phyloP scores from a whole-genome alignment of 1,284 basidiomycete genomes.

The Boletus smithii region DNA sequence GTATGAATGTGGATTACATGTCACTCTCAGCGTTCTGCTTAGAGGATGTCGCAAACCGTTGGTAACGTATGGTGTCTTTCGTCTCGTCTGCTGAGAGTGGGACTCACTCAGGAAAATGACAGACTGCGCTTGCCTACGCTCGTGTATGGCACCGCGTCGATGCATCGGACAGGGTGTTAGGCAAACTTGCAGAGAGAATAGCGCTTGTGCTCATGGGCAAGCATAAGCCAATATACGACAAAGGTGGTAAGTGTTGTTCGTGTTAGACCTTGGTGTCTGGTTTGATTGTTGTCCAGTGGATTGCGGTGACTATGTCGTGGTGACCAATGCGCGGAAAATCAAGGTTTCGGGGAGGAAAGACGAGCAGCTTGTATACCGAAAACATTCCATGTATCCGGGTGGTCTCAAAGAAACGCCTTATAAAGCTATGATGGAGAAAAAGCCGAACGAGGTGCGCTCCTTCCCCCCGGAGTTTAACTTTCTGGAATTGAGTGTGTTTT shows the following conservation, averaged over 20 bases:
- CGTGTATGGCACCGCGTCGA: conserved; percentile 96
- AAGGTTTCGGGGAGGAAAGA: conserved; percentile 89
- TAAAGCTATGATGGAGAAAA: conserved; percentile 74
- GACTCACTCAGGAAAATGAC: conserved; percentile 2
- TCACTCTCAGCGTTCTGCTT: background rate
- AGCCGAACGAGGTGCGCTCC: conserved; percentile 85
- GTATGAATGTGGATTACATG: background rate
- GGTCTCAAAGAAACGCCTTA: conserved; percentile 90
- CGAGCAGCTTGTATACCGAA: conserved; percentile 84
- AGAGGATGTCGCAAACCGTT: conserved; percentile 57
- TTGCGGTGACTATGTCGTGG: conserved; percentile 96
- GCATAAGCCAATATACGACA: conserved; percentile 97
- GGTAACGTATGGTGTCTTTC: conserved; percentile 53
- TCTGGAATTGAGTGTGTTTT: background rate
- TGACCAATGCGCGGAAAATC: conserved; percentile 85
- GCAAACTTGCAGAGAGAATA: conserved; percentile 91
- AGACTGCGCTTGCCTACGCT: conserved; percentile 93
- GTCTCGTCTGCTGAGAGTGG: background rate
- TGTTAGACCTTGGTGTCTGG: background rate
- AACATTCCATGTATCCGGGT: conserved; percentile 92
- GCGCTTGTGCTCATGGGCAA: conserved; percentile 98
- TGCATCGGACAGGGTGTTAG: conserved; percentile 85
- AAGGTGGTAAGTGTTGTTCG: conserved; percentile 58
- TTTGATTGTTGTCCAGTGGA: conserved; percentile 57
- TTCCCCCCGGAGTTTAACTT: background rate